Conservation (phyloP, 2,329 filamentous ascomycete genomes). For the Aureobasidium uvarum region DNA sequence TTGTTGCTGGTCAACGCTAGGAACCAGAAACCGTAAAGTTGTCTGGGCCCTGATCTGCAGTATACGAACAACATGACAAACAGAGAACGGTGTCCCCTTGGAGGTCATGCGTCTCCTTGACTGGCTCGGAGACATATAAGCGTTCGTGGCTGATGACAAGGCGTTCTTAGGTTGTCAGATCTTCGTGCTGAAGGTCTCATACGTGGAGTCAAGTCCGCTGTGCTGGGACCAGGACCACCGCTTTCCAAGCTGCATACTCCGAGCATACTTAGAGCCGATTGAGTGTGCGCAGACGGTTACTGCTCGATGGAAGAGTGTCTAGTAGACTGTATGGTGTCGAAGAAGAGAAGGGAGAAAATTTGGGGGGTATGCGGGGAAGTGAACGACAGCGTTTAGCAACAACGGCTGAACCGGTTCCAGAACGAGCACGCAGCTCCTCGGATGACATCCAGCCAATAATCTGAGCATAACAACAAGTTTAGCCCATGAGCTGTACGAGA, state of each 20-base stretch:
- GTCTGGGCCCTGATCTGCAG: neutral
- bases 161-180: neutral
- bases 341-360: neutral
- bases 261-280: too few species aligned
- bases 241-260: too few species aligned
- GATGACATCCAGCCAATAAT: too few species aligned
- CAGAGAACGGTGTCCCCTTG: too few species aligned
- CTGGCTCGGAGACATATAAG: neutral
- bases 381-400: neutral
- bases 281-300: too few species aligned
- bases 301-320: too few species aligned
- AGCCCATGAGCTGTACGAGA: too few species aligned
- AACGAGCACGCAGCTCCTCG: neutral
- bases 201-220: too few species aligned
- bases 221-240: too few species aligned
- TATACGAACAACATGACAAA: neutral
- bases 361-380: conserved; percentile 1
- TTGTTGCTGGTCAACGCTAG: neutral
- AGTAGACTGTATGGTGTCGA: too few species aligned
- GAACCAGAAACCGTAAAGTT: neutral
- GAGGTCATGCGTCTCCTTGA: neutral
- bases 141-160: conserved; percentile 8
- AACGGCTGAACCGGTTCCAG: conserved; percentile 3
- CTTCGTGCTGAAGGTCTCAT: neutral
- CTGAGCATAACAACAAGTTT: too few species aligned